Conservation (phyloP, 2,329 filamentous ascomycete genomes). For the Aspergillus sp. region DNA sequence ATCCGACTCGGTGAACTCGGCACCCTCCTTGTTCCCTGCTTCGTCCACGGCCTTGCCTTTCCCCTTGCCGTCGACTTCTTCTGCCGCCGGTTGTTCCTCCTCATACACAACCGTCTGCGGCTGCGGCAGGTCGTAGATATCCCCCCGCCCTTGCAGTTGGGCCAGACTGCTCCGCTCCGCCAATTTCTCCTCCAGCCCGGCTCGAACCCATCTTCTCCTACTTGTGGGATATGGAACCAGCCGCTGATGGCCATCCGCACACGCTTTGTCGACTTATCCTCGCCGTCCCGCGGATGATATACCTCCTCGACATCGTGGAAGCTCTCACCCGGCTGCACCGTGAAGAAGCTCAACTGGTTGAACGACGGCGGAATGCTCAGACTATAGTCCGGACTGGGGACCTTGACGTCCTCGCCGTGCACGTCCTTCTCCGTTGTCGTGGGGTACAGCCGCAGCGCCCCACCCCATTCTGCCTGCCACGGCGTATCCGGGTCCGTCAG, state of each 20-base stretch:
- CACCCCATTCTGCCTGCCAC: conserved; percentile 89
- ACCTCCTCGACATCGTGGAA: conserved; percentile 99
- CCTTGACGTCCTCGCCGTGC: conserved; percentile 66
- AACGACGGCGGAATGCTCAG: conserved; percentile 88
- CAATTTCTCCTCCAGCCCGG: conserved; percentile 77
- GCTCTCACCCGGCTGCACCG: conserved; percentile 94
- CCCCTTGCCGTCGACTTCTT: conserved; percentile 30
- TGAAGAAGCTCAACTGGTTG: conserved; percentile 97
- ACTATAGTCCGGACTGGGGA: conserved; percentile 67
- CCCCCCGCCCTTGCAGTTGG: conserved; percentile 85
- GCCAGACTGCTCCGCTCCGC: conserved; percentile 84
- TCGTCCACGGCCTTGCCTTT: conserved; percentile 49
- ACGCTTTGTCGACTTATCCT: conserved; percentile 51
- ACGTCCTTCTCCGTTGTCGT: conserved; percentile 56
- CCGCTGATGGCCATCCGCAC: conserved; percentile 97
- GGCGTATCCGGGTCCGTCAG: conserved; percentile 82
- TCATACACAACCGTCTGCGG: conserved; percentile 46
- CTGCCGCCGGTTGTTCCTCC: conserved; percentile 30
- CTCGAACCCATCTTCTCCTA: conserved; percentile 86
- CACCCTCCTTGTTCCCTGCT: conserved; percentile 33
- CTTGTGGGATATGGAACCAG: conserved; percentile 97
- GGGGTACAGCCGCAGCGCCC: conserved; percentile 81
- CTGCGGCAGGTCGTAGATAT: conserved; percentile 77
- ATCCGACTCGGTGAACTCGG: conserved; percentile 64
- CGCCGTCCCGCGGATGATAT: conserved; percentile 59